These are phyloP conservation scores for Mortierella sp. DNA, from an alignment of 371 early-diverging fungal genomes.

Conservation along the genomic window DNA sequence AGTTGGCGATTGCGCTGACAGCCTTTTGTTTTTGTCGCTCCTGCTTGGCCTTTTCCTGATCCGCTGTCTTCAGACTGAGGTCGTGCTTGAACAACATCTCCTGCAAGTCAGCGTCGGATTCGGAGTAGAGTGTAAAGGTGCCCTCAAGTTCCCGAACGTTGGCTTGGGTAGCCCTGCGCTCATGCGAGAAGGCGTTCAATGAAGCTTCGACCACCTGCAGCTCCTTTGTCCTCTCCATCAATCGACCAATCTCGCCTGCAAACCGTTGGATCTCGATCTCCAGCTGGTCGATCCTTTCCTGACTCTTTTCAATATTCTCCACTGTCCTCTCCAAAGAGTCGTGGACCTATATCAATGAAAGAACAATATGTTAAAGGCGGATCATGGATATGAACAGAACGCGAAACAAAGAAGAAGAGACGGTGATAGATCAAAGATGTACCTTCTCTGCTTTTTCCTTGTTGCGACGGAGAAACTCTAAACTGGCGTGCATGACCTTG, in stretches of 20 bases:
- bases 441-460: conserved; percentile 83
- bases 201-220: conserved; percentile 55
- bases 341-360: conserved; percentile 19
- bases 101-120: conserved; percentile 70
- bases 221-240: conserved; percentile 58
- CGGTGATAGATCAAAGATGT: conserved; percentile 45
- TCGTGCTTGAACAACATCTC: conserved; percentile 60
- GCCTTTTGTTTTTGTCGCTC: conserved; percentile 34
- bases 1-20: conserved; percentile 29
- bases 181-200: conserved; percentile 56
- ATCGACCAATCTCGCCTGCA: conserved; percentile 58
- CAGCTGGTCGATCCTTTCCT: conserved; percentile 59
- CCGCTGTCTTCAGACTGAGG: conserved; percentile 44
- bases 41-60: conserved; percentile 37
- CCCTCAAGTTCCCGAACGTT: conserved; percentile 64
- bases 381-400: background rate
- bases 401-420: background rate
- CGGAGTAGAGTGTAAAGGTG: conserved; percentile 60
- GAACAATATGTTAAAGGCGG: background rate
- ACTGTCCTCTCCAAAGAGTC: conserved; percentile 41
- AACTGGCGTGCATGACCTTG: conserved; percentile 73
- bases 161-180: conserved; percentile 57
- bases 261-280: conserved; percentile 59
- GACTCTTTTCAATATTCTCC: conserved; percentile 47
- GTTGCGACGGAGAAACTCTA: conserved; percentile 78